Base-by-base conservation (phyloP, 2,329 filamentous ascomycete genomes). In the Apiospora pterosperma region DNA sequence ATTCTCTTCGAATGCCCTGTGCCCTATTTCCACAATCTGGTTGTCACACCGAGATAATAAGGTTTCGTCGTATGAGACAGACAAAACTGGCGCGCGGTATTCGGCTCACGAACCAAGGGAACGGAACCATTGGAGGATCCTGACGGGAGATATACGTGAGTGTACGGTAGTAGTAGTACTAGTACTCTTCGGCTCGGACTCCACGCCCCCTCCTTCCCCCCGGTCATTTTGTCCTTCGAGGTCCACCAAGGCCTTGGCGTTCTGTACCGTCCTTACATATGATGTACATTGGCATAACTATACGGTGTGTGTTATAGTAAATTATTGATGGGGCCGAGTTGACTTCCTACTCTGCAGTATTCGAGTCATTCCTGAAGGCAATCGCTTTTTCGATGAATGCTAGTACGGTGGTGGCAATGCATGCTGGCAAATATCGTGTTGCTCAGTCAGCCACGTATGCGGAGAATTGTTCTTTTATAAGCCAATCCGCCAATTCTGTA, bases 111-210 rank as follows among this genome's bases (percentile, higher is more conserved):
- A 52, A 52, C 44, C 44, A 52, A 52, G 44, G 44, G 44, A 31
- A 52, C 44, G 44, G 44, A 52, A 52, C 44, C 44, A 52, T 25
- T 52, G 25, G 44, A 52, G 44, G 44, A 52, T 52, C 44, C 44
- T 52, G 44, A 31, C 48, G 48, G 48, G 48, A 55, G 48, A 55
- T 55, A n/a, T n/a, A n/a, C n/a, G n/a, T n/a, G n/a, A n/a, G n/a
- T n/a, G n/a, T n/a, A n/a, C n/a, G n/a, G n/a, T n/a, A n/a, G n/a
- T n/a, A n/a, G n/a, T n/a, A n/a, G n/a, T n/a, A n/a, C n/a, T n/a
- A n/a, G n/a, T n/a, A 16, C 48, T n/a, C 48, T 14, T 34, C 28
- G 28, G 41, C n/a, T 21, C 16, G 48, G 48, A 55, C 48, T 55
- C 48, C 28, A 34, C 48, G 28, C 48, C 16, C 48, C 44, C 25